Evolutionary conservation across 2,329 filamentous ascomycete species (phyloP).

Genomic region (Coniochaeta sp.): DNA sequence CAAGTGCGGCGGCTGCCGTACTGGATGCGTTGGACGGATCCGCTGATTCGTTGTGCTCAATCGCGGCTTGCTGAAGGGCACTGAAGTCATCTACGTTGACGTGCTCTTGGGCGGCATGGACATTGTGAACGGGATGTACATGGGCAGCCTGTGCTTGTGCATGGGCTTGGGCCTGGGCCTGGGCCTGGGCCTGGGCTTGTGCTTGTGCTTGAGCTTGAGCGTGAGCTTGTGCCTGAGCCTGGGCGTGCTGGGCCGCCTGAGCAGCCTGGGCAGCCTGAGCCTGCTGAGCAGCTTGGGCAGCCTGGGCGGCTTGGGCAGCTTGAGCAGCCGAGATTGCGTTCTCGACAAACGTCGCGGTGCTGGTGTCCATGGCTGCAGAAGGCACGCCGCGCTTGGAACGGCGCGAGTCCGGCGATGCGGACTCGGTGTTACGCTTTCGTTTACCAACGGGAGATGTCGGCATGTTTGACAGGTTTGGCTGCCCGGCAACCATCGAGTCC

Average conservation of each 20-base stretch:
- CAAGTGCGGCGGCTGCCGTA: conserved; percentile 52
- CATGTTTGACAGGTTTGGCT: conserved; percentile 37
- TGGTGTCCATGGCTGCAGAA: conserved; percentile 35
- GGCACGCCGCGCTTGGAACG: conserved; percentile 43
- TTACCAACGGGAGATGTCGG: conserved; percentile 41
- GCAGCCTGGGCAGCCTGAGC: conserved; percentile 24
- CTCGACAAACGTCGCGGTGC: conserved; percentile 46
- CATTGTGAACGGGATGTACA: neutral
- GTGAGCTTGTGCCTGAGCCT: neutral
- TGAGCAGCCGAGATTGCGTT: conserved; percentile 41
- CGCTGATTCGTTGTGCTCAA: conserved; percentile 37
- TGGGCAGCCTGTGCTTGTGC: neutral
- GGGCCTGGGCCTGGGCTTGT: conserved; percentile 20
- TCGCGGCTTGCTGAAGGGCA: conserved; percentile 47
- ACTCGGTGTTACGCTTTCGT: conserved; percentile 45
- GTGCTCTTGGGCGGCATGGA: conserved; percentile 11
- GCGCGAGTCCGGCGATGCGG: conserved; percentile 38
- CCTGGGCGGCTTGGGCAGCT: conserved; percentile 22
- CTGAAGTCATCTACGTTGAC: conserved; percentile 48
- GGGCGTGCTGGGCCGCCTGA: neutral
- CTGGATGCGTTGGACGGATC: conserved; percentile 48
- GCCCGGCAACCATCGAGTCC: conserved; percentile 37
- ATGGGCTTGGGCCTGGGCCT: neutral
- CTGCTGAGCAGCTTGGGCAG: conserved; percentile 13
- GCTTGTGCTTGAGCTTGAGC: too few relatives aligned